These are phyloP conservation scores for Pichia eremophila DNA, from an alignment of 805 yeast species.

Conservation along the genomic window DNA sequence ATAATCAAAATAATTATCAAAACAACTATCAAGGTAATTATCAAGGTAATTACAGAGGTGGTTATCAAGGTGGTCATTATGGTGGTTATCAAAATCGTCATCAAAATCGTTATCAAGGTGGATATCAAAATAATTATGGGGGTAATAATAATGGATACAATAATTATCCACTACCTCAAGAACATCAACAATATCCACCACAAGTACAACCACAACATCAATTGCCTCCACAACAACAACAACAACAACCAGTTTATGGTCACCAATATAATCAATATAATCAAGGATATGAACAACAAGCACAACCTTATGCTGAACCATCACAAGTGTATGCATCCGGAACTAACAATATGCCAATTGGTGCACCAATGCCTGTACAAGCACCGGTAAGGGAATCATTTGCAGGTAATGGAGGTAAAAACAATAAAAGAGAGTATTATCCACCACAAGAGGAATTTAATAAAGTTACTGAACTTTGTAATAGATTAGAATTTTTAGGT, in stretches of 20 bases:
- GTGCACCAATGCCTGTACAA: not conserved
- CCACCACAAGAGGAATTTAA: slow-evolving; percentile 15
- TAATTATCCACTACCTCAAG: no score
- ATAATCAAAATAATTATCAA: not conserved
- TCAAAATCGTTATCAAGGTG: no score
- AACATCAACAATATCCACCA: not conserved
- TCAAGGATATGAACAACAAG: not conserved
- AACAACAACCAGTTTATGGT: not conserved
- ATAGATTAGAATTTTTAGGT: slow-evolving; percentile 40
- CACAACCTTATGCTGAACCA: not conserved
- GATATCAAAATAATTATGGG: no score
- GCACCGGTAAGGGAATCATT: not conserved
- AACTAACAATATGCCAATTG: not conserved
- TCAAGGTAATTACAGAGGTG: not conserved
- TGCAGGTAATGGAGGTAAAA: slow-evolving; percentile 3
- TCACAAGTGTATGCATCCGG: not conserved
- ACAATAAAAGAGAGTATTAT: not conserved
- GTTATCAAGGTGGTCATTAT: not conserved
- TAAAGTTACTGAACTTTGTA: slow-evolving; percentile 38
- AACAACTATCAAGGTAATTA: not conserved
- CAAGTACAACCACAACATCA: not conserved
- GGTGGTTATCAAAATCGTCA: no score
- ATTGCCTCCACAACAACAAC: not conserved
- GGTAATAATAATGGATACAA: no score
- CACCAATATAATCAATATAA: not conserved